Conservation (phyloP, 73 alveolate genomes). For the Effrenium voratum region DNA sequence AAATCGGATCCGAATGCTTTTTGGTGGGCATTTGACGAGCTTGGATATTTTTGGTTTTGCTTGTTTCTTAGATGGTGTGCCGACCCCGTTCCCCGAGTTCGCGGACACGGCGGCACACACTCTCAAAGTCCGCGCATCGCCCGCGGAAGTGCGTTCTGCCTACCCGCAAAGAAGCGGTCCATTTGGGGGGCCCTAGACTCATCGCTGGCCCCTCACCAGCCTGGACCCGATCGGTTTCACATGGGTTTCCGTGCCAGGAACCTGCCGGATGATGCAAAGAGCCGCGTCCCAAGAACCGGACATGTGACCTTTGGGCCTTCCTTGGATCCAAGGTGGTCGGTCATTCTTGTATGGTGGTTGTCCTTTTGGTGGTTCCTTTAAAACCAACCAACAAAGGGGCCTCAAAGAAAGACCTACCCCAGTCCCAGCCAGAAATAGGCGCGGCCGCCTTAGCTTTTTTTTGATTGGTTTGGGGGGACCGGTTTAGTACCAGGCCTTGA, state of each 20-base stretch:
- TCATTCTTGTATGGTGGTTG: no score
- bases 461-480: no score
- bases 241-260: neutral
- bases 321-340: neutral
- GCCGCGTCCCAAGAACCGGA: neutral
- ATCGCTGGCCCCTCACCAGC: neutral
- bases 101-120: neutral
- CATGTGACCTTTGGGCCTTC: neutral
- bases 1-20: no score
- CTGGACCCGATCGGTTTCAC: neutral
- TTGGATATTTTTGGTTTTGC: no score
- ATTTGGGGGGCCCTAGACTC: neutral
- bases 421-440: neutral
- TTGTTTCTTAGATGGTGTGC: neutral
- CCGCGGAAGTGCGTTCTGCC: neutral
- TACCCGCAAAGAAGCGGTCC: neutral
- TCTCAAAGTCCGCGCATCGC: neutral
- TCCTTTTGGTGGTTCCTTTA: no score
- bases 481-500: no score
- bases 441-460: neutral
- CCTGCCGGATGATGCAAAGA: slow-evolving; percentile 91
- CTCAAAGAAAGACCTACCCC: neutral
- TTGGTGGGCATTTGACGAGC: no score
- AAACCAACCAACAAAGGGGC: no score
- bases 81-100: neutral